Evolutionary conservation across 1,284 basidiomycete species (phyloP).

Genomic region (Fomitiporia mediterranea): DNA sequence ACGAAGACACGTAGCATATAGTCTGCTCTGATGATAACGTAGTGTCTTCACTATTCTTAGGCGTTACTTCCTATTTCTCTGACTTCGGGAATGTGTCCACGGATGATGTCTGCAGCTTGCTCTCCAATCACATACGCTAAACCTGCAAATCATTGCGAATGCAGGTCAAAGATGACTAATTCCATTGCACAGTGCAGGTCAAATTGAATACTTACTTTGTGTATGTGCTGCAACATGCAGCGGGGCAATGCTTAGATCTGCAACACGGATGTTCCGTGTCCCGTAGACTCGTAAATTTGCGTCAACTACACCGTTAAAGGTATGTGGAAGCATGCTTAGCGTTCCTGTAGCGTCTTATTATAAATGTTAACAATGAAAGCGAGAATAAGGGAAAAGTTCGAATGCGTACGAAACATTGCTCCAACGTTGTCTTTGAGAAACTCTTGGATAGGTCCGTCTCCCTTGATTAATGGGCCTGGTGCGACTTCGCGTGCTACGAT

Average conservation of each 20-base stretch:
- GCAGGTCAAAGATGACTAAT: neutral
- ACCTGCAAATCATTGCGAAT: no score
- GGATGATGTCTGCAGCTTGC: slow-evolving; percentile 4
- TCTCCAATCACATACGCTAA: slow-evolving; percentile 1
- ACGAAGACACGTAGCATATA: no score
- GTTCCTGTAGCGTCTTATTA: slow-evolving; percentile 28
- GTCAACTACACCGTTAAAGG: slow-evolving; percentile 45
- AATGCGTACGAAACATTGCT: slow-evolving; percentile 11
- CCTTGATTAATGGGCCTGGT: neutral
- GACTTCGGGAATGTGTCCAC: neutral
- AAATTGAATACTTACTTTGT: slow-evolving; percentile 9
- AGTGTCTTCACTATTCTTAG: no score
- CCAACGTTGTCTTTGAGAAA: slow-evolving; percentile 12
- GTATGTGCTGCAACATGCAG: slow-evolving; percentile 26
- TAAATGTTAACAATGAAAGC: neutral
- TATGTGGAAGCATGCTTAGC: slow-evolving; percentile 42
- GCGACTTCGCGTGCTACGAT: slow-evolving; percentile 3
- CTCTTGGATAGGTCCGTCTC: slow-evolving; percentile 1
- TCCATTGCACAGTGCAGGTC: no score
- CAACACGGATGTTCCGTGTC: slow-evolving; percentile 37
- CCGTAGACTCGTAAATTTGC: slow-evolving; percentile 45
- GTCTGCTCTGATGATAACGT: no score
- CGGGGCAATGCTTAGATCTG: slow-evolving; percentile 40
- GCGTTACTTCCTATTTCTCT: no score
- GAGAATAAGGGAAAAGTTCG: neutral